phyloP scores from a whole-genome alignment of 2,329 filamentous ascomycete species.

The Fusarium torreyae region DNA sequence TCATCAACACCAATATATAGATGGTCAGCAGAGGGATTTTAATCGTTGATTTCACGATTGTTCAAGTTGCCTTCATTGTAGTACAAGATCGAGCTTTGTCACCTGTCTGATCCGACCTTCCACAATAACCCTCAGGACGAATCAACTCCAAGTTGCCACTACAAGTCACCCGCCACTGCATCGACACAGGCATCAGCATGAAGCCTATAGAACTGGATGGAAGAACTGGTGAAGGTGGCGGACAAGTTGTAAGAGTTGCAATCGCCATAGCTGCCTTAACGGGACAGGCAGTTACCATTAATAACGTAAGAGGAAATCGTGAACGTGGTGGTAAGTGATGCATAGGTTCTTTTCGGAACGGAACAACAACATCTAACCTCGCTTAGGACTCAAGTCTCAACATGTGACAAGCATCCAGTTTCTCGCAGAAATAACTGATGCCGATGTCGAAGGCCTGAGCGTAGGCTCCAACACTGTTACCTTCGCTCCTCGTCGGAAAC shows the following conservation, averaged over 20 bases:
- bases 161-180: conserved; percentile 8
- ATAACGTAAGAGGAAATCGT: conserved; percentile 70
- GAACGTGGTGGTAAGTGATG: conserved; percentile 50
- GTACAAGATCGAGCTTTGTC: conserved; percentile 4
- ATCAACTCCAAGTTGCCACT: conserved; percentile 23
- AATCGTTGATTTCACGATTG: too few relatives aligned
- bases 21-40: background rate
- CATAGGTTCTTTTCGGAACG: background rate
- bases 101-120: conserved; percentile 5
- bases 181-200: conserved; percentile 32
- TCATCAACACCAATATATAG: conserved; percentile 16
- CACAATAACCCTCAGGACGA: conserved; percentile 1
- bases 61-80: conserved; percentile 16
- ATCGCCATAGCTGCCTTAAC: conserved; percentile 70
- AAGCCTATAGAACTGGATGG: conserved; percentile 68
- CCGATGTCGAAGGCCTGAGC: conserved; percentile 64
- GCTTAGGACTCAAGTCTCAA: conserved; percentile 71
- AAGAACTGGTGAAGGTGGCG: conserved; percentile 72
- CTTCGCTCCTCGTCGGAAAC: conserved; percentile 60
- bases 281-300: conserved; percentile 66
- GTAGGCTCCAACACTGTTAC: conserved; percentile 67
- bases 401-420: conserved; percentile 71
- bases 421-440: conserved; percentile 67
- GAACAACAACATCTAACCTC: conserved; percentile 15
- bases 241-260: conserved; percentile 72